A percentile compares a stretch with the other conserved stretches of the same genome.
Conservation (phyloP, 768 basidiomycete genomes). For the Tricholoma hemisulphureum region DNA sequence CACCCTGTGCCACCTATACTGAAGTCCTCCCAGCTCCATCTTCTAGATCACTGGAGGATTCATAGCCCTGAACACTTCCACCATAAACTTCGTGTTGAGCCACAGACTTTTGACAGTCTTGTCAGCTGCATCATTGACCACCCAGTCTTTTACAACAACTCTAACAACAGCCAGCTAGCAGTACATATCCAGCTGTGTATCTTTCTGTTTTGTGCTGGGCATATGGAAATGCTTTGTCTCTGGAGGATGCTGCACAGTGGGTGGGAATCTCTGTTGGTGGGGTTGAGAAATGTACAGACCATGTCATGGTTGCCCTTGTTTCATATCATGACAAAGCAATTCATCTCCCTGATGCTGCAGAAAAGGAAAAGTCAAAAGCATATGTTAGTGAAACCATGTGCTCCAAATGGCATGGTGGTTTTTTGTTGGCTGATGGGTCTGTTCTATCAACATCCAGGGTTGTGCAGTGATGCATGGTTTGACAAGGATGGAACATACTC, state of each 20-base stretch:
- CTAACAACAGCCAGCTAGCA: too few species aligned
- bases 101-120: too few species aligned
- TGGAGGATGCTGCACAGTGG: too few species aligned
- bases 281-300: too few species aligned
- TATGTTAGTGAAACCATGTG: slow-evolving; percentile 7
- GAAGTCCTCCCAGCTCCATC: too few species aligned
- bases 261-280: too few species aligned
- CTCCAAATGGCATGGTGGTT: slow-evolving; percentile 21
- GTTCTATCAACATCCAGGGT: slow-evolving; percentile 21
- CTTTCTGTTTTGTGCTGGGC: slow-evolving; percentile 13
- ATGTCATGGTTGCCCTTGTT: too few species aligned
- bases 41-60: background rate
- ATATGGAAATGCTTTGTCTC: slow-evolving; percentile 17
- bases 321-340: too few species aligned
- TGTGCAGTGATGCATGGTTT: slow-evolving; percentile 22
- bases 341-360: too few species aligned
- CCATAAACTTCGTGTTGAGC: too few species aligned
- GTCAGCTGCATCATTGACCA: too few species aligned
- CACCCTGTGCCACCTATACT: background rate
- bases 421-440: slow-evolving; percentile 21
- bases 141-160: too few species aligned
- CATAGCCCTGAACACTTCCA: background rate
- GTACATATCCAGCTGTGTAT: slow-evolving; percentile 23
- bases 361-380: slow-evolving; percentile 10
- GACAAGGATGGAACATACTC: slow-evolving; percentile 19